Conservation (phyloP, 106 monocot species). For the Dendrobium officinale region DNA sequence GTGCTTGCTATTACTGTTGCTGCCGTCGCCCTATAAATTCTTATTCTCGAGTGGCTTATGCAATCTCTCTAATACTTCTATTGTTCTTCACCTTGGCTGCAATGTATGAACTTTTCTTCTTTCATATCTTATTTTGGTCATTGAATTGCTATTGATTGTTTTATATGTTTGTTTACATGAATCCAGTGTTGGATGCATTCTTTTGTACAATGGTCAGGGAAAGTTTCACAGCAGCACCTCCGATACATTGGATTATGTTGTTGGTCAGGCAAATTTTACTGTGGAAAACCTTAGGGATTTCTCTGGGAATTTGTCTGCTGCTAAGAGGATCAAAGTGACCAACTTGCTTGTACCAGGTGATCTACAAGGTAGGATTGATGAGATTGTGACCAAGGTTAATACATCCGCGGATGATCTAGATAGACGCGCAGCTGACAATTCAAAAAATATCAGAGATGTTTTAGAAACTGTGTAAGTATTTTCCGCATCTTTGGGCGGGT, state of each 20-base stretch:
- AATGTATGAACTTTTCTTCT: slow-evolving; percentile 20
- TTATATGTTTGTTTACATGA: neutral
- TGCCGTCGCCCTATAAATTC: slow-evolving; percentile 31
- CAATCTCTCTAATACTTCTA: slow-evolving; percentile 31
- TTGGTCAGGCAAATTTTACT: slow-evolving; percentile 53
- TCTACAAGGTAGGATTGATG: slow-evolving; percentile 45
- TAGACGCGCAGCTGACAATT: slow-evolving; percentile 32
- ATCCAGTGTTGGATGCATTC: slow-evolving; percentile 51
- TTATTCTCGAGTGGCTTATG: slow-evolving; percentile 42
- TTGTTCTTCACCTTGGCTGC: slow-evolving; percentile 38
- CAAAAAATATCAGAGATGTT: slow-evolving; percentile 34
- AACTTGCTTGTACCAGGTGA: slow-evolving; percentile 44
- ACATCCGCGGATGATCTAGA: slow-evolving; percentile 40
- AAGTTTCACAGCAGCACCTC: slow-evolving; percentile 58
- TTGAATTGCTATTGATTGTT: neutral
- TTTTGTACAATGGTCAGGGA: slow-evolving; percentile 62
- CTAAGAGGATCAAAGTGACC: slow-evolving; percentile 48
- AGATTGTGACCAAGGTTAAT: slow-evolving; percentile 41
- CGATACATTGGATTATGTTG: slow-evolving; percentile 57
- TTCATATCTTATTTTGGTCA: neutral
- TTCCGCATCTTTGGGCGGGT: neutral
- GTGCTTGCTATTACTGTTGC: slow-evolving; percentile 53
- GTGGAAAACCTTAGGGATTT: slow-evolving; percentile 63
- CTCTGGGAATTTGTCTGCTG: slow-evolving; percentile 45
- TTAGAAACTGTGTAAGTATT: slow-evolving; percentile 42